Conservation (phyloP, 1,139 yeast genomes). For the Zhuliangozyma parablackwelliae region DNA sequence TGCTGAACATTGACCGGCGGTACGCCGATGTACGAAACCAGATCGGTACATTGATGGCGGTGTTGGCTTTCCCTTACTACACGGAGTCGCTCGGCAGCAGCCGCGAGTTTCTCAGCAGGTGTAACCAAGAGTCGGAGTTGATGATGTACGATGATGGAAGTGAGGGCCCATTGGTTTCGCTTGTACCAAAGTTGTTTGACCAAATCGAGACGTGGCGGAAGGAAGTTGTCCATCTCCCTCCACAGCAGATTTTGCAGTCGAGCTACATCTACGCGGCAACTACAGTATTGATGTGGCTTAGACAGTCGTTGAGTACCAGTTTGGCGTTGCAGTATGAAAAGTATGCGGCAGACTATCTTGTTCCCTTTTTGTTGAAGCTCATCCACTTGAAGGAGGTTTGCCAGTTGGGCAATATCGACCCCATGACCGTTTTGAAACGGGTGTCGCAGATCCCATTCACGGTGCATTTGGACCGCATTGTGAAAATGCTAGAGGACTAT, state of each 20-base stretch:
- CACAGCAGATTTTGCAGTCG: constrained; percentile 46
- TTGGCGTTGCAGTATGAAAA: constrained; percentile 37
- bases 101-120: constrained; percentile 37
- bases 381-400: constrained; percentile 78
- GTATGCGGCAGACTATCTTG: constrained; percentile 38
- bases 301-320: constrained; percentile 39
- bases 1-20: constrained; percentile 54
- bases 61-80: constrained; percentile 50
- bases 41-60: constrained; percentile 61
- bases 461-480: constrained; percentile 38
- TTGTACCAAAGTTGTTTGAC: constrained; percentile 35
- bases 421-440: constrained; percentile 48
- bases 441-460: constrained; percentile 60
- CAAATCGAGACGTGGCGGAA: constrained; percentile 42
- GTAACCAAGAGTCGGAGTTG: constrained; percentile 23
- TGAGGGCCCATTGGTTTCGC: constrained; percentile 20
- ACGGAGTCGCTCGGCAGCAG: constrained; percentile 46
- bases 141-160: constrained; percentile 20
- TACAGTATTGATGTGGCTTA: constrained; percentile 41
- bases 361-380: constrained; percentile 69
- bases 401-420: constrained; percentile 63
- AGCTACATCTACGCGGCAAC: constrained; percentile 46
- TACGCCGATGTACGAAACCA: constrained; percentile 73
- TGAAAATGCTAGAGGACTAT: constrained; percentile 48
- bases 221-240: constrained; percentile 27